A percentile compares a stretch with the other conserved stretches of the same genome.
phyloP scores from a whole-genome alignment of 2,329 filamentous ascomycete species.

The Colletotrichum eleusines region DNA sequence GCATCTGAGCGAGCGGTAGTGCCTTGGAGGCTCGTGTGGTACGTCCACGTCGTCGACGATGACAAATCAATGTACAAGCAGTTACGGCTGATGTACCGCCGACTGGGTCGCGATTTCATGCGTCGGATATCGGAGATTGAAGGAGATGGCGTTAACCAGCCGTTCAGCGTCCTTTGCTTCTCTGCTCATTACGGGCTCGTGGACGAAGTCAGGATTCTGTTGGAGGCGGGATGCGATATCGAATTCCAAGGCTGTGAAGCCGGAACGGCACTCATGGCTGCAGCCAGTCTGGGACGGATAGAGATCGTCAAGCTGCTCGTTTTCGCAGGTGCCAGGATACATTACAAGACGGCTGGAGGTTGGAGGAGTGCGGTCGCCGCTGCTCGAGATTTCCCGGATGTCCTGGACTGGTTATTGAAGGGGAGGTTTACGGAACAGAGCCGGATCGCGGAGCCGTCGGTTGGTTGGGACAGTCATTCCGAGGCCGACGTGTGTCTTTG shows the following conservation, averaged over 20 bases:
- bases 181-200: not conserved
- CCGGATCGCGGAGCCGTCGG: not conserved
- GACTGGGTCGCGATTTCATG: conserved; percentile 2
- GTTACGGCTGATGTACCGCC: conserved; percentile 9
- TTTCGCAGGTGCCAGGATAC: not conserved
- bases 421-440: conserved; percentile 20
- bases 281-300: conserved; percentile 8
- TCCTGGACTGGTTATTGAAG: conserved; percentile 10
- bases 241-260: conserved; percentile 12
- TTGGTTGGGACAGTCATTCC: not conserved
- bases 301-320: conserved; percentile 24
- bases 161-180: conserved; percentile 9
- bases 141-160: not conserved
- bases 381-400: not conserved
- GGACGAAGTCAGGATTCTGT: not conserved
- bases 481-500: not conserved
- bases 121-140: not conserved
- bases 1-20: not conserved
- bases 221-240: not conserved
- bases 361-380: not conserved
- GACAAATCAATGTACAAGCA: no score
- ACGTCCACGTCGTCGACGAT: not conserved
- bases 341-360: not conserved
- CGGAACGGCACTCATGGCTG: conserved; percentile 17
- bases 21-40: not conserved